Evolutionary conservation across 352 stramenopile genomes (phyloP).

Genomic region (Phytophthora europaea): DNA sequence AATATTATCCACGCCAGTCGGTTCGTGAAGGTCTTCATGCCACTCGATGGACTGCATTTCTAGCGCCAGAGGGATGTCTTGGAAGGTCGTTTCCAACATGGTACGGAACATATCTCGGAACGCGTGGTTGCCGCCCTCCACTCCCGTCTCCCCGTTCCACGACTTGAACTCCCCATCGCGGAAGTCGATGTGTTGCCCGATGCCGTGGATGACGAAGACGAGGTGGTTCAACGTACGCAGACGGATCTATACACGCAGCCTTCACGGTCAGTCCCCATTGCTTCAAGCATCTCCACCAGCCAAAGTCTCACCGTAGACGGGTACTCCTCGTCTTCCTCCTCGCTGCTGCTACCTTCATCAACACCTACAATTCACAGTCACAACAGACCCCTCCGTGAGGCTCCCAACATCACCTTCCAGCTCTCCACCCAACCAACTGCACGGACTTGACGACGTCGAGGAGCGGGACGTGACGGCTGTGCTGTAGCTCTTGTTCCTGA

Average conservation of each 20-base stretch:
- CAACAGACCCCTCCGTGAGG: background rate
- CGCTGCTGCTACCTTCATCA: slow-evolving; percentile 54
- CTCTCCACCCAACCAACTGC: background rate
- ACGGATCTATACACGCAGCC: slow-evolving; percentile 55
- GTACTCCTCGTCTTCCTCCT: slow-evolving; percentile 79
- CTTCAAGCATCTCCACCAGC: background rate
- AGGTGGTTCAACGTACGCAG: slow-evolving; percentile 84
- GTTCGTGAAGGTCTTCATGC: slow-evolving; percentile 91
- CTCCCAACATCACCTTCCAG: background rate
- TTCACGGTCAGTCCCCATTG: background rate
- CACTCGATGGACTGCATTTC: slow-evolving; percentile 93
- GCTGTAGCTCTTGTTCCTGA: slow-evolving; percentile 80
- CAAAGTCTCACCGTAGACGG: slow-evolving; percentile 61
- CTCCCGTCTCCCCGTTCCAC: slow-evolving; percentile 74
- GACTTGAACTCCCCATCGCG: slow-evolving; percentile 86
- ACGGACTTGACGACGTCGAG: slow-evolving; percentile 50
- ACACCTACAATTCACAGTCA: slow-evolving; percentile 19
- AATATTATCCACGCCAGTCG: slow-evolving; percentile 84
- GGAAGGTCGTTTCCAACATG: slow-evolving; percentile 86
- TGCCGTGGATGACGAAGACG: slow-evolving; percentile 90
- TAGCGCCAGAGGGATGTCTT: slow-evolving; percentile 80
- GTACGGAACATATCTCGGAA: slow-evolving; percentile 83
- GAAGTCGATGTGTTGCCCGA: slow-evolving; percentile 89
- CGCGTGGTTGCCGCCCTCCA: slow-evolving; percentile 83
- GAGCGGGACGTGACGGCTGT: slow-evolving; percentile 37